A percentile compares a stretch with the other conserved stretches of the same genome.
Conservation (phyloP, 345 rosid species). For the Iberis pinnata region DNA sequence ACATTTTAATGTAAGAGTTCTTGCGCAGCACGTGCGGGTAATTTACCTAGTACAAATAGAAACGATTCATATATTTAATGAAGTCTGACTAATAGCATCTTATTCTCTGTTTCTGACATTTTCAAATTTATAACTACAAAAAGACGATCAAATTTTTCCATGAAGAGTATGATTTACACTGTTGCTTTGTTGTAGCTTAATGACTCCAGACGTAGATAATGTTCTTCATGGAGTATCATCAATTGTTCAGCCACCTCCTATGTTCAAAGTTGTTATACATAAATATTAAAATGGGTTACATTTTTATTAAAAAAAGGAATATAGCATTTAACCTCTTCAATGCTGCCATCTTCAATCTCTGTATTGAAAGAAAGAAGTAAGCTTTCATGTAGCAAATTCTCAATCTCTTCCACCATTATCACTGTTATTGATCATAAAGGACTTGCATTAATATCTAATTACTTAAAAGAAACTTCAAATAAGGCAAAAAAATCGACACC, state of each 20-base stretch:
- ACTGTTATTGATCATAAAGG: constrained; percentile 26
- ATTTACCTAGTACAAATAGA: no score
- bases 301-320: not conserved
- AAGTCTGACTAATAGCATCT: no score
- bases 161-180: not conserved
- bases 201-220: constrained; percentile 16
- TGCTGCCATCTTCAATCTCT: constrained; percentile 87
- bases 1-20: no score
- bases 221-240: constrained; percentile 30
- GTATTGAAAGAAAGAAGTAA: constrained; percentile 71
- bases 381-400: constrained; percentile 63
- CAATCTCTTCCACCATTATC: constrained; percentile 54
- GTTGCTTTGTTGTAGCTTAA: constrained; percentile 4
- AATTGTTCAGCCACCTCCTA: constrained; percentile 32
- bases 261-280: not conserved
- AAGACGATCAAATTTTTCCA: not conserved
- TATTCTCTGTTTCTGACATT: not conserved
- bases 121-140: not conserved
- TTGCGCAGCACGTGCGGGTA: no score
- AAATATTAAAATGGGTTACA: not conserved
- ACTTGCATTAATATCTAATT: not conserved
- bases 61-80: no score
- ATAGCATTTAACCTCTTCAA: constrained; percentile 44
- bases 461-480: no score
- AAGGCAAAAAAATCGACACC: constrained; percentile 23